Conservation (phyloP, 805 yeast species). For the Tetrapisispora taiwanensis region DNA sequence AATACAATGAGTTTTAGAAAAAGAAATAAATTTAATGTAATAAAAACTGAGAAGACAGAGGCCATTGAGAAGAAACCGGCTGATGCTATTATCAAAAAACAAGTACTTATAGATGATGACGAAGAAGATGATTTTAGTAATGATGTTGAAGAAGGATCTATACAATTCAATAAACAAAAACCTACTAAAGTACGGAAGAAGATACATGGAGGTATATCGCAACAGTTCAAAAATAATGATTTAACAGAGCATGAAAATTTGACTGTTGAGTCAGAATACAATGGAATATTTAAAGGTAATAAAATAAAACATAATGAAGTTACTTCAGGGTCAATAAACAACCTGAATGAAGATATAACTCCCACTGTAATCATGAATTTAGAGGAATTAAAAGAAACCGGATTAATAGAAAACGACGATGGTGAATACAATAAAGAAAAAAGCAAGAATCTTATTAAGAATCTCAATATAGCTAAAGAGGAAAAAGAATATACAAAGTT, state of each 20-base stretch:
- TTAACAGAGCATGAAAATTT: too few species aligned
- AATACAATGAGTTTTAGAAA: conserved; percentile 14
- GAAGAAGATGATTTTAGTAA: background rate
- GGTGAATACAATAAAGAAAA: background rate
- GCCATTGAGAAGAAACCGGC: background rate
- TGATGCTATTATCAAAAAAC: too few species aligned
- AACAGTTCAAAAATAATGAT: background rate
- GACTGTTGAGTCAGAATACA: background rate
- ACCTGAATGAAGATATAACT: too few species aligned
- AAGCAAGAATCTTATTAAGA: background rate
- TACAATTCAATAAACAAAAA: too few species aligned
- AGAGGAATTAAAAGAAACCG: conserved; percentile 2
- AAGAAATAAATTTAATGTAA: background rate
- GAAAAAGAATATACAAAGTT: conserved; percentile 23
- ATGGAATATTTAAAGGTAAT: too few species aligned
- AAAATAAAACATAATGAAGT: too few species aligned
- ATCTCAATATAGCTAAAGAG: background rate
- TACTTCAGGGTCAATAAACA: background rate
- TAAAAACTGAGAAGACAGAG: background rate
- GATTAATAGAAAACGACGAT: background rate
- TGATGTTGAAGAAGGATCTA: too few species aligned
- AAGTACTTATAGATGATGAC: background rate
- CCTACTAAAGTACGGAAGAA: background rate
- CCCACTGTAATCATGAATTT: conserved; percentile 2
- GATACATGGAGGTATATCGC: background rate